Percentiles rank a stretch among this genome's conserved stretches.
Conservation (phyloP, 129 eudicot genomes). For the Calendula officinalis region DNA sequence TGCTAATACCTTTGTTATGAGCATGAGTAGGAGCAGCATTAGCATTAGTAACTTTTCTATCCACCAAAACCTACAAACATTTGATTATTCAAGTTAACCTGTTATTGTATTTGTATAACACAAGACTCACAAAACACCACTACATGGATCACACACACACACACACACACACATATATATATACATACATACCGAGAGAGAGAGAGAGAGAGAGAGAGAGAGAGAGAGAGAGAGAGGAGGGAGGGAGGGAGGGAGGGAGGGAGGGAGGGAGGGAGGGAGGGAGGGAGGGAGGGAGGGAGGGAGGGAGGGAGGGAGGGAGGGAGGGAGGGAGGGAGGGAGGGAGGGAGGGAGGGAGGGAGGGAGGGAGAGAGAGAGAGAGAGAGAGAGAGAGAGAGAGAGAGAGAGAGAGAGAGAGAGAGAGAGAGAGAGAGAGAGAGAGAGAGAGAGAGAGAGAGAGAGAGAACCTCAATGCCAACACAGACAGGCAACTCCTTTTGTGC, state of each 20-base stretch:
- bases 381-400: not conserved
- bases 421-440: not conserved
- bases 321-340: not conserved
- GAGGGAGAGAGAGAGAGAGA: not conserved
- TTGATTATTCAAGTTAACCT: slow-evolving; percentile 4
- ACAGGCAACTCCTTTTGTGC: slow-evolving; percentile 68
- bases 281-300: not conserved
- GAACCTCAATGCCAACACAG: slow-evolving; percentile 85
- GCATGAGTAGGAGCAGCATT: slow-evolving; percentile 56
- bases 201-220: slow-evolving; percentile 26
- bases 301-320: not conserved
- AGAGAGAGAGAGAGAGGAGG: slow-evolving; percentile 35
- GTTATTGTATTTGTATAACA: not conserved
- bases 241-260: slow-evolving; percentile 33
- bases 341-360: not conserved
- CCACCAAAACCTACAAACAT: slow-evolving; percentile 57
- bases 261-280: not conserved
- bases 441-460: slow-evolving; percentile 16
- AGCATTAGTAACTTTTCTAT: slow-evolving; percentile 48
- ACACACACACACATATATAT: not conserved
- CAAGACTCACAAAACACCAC: too few relatives aligned
- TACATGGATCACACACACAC: not conserved
- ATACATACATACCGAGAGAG: not conserved
- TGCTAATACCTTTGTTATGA: slow-evolving; percentile 61
- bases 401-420: not conserved